Evolutionary conservation across 441 rosid genomes (phyloP).

Genomic region (Caryocar brasiliense): DNA sequence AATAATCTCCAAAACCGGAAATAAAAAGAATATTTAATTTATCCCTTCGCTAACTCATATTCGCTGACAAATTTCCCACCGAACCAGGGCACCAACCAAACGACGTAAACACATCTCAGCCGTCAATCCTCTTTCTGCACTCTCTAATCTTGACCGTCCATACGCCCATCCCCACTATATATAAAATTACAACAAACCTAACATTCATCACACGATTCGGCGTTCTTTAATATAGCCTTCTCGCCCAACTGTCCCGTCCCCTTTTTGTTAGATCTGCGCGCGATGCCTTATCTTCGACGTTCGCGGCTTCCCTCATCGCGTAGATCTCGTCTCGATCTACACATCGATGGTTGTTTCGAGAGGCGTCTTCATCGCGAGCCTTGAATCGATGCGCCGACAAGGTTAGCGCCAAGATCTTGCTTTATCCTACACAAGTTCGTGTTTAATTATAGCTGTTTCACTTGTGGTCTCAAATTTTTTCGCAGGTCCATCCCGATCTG

Average conservation of each 20-base stretch:
- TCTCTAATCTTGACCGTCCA: slow-evolving; percentile 25
- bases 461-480: no score
- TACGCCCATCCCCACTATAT: neutral
- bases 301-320: neutral
- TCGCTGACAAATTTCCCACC: neutral
- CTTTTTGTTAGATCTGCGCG: neutral
- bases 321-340: slow-evolving; percentile 7
- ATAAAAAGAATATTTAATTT: no score
- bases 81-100: neutral
- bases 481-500: no score
- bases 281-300: neutral
- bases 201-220: neutral
- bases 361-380: neutral
- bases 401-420: no score
- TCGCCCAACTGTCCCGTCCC: no score
- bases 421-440: no score
- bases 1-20: no score
- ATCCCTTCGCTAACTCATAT: slow-evolving; percentile 10
- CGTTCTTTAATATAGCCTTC: fast-evolving
- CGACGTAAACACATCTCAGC: slow-evolving; percentile 8
- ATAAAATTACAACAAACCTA: neutral
- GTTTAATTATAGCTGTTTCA: no score
- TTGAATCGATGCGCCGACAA: no score
- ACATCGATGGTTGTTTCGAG: neutral
- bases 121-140: neutral